These are phyloP conservation scores for Calonectria leucothoes DNA, from an alignment of 2,329 filamentous ascomycete species.

Conservation along the genomic window DNA sequence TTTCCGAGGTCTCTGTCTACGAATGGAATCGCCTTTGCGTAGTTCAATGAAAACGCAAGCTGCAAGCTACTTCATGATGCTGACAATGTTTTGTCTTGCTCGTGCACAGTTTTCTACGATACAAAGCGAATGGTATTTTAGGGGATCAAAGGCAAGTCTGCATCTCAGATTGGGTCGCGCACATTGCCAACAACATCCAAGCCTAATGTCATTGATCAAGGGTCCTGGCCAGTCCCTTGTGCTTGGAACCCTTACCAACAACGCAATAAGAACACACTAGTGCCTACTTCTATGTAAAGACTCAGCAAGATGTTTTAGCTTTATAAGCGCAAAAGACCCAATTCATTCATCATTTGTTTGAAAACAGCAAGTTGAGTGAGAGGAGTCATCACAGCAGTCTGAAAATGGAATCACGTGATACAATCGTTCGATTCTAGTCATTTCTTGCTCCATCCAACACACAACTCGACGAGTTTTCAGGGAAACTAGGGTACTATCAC, in stretches of 20 bases:
- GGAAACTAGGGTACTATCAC: background rate
- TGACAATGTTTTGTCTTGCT: background rate
- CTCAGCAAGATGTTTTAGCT: background rate
- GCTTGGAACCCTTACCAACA: background rate
- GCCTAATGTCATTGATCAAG: background rate
- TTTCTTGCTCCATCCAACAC: slow-evolving; percentile 4
- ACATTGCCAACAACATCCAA: background rate
- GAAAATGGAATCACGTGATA: slow-evolving; percentile 1
- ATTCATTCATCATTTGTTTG: background rate
- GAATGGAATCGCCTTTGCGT: background rate
- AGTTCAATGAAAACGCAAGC: background rate
- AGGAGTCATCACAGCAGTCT: background rate
- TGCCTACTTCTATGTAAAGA: background rate
- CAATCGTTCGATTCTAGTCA: slow-evolving; percentile 2
- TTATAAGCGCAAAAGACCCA: background rate
- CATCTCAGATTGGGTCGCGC: background rate
- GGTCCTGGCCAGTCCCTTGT: background rate
- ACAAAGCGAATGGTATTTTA: fast-evolving
- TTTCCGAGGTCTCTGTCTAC: background rate
- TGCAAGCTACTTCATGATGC: background rate
- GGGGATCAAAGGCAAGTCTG: background rate
- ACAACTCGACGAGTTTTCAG: background rate
- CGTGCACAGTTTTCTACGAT: background rate
- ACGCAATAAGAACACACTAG: background rate
- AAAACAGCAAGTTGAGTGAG: background rate